phyloP scores from a whole-genome alignment of 352 stramenopile species.

The Phytophthora ohioensis region DNA sequence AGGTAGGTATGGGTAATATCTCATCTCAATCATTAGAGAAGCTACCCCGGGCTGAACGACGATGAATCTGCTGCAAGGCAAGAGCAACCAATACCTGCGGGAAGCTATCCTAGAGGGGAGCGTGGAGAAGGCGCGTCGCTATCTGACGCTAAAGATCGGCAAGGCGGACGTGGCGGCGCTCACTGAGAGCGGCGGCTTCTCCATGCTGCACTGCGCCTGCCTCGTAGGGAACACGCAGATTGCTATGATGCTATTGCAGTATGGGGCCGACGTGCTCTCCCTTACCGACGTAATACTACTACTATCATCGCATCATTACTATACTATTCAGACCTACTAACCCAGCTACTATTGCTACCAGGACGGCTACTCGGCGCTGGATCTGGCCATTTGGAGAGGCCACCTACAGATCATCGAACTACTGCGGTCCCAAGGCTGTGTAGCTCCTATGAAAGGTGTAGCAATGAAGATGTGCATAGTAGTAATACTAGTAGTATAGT shows the following conservation, averaged over 20 bases:
- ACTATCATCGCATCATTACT: background rate
- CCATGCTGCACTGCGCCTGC: conserved; percentile 81
- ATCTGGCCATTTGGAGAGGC: conserved; percentile 84
- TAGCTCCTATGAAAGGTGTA: conserved; percentile 84
- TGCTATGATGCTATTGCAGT: conserved; percentile 90
- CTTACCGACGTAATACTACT: conserved; percentile 68
- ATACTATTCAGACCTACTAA: conserved; percentile 2
- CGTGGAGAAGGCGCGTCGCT: conserved; percentile 81
- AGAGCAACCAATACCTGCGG: conserved; percentile 88
- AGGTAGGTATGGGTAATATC: background rate
- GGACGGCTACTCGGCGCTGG: conserved; percentile 84
- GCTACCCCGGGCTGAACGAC: background rate
- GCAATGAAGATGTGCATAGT: background rate
- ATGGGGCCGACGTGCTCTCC: conserved; percentile 74
- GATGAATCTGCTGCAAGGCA: conserved; percentile 88
- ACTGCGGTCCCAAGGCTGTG: conserved; percentile 79
- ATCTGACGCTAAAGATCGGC: conserved; percentile 86
- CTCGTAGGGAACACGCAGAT: conserved; percentile 86
- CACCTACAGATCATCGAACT: conserved; percentile 88
- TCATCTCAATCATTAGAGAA: conserved; percentile 5
- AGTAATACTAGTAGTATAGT: background rate
- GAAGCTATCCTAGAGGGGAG: conserved; percentile 86
- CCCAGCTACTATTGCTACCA: conserved; percentile 26
- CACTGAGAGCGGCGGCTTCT: conserved; percentile 84
- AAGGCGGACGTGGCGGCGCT: conserved; percentile 82